A percentile compares a stretch with the other conserved stretches of the same genome.
Evolutionary conservation across 2,329 filamentous ascomycete species (phyloP).

Genomic region (Ceratocystis smalleyi): DNA sequence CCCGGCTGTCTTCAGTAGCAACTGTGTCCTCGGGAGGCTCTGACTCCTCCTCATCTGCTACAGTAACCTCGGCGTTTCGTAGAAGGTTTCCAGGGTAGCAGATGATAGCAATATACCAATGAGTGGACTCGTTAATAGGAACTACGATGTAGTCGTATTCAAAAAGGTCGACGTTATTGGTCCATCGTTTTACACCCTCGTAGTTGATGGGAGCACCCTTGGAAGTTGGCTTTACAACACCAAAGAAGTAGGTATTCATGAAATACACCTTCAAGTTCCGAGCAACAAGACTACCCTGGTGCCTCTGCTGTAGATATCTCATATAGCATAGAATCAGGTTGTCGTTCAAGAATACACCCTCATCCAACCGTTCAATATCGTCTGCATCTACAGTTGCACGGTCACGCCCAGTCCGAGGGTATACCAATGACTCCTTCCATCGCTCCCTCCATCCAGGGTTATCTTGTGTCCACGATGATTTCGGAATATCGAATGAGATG

Average conservation of each 20-base stretch:
- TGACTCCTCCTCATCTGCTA: not conserved
- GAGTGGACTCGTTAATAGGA: conserved; percentile 70
- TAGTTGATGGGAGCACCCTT: conserved; percentile 52
- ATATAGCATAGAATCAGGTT: conserved; percentile 83
- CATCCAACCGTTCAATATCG: conserved; percentile 65
- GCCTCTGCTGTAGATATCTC: conserved; percentile 51
- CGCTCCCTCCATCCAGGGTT: conserved; percentile 36
- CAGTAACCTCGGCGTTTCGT: conserved; percentile 12
- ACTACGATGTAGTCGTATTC: conserved; percentile 78
- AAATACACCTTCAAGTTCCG: conserved; percentile 52
- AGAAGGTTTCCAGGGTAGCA: conserved; percentile 64
- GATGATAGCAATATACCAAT: conserved; percentile 94
- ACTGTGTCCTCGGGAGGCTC: not conserved
- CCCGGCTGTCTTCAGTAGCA: not conserved
- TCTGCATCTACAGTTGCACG: conserved; percentile 51
- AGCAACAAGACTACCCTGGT: conserved; percentile 39
- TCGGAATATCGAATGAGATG: not conserved
- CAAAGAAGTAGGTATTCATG: conserved; percentile 87
- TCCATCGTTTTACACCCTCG: conserved; percentile 74
- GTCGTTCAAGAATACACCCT: conserved; percentile 81
- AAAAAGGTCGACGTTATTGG: conserved; percentile 68
- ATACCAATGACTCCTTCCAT: conserved; percentile 47
- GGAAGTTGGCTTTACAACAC: conserved; percentile 47
- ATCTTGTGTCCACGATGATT: conserved; percentile 31
- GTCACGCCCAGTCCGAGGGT: conserved; percentile 41